phyloP scores from a whole-genome alignment of 768 basidiomycete species.

The Galerina marginata region DNA sequence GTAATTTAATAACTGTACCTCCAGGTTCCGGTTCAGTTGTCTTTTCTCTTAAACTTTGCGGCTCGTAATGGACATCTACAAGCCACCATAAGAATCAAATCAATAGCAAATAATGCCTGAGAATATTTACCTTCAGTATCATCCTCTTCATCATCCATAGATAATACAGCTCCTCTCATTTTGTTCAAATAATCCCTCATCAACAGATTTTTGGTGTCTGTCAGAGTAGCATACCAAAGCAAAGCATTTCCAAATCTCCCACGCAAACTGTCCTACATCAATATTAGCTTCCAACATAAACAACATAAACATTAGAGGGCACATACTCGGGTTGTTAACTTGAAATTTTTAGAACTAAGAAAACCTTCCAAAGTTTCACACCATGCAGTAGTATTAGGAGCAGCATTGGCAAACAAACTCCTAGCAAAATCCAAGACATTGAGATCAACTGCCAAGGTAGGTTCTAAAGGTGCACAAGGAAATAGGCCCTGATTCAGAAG shows the following conservation, averaged over 20 bases:
- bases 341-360: constrained; percentile 23
- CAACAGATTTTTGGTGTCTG: constrained; percentile 5
- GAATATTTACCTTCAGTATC: too few relatives aligned
- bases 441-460: constrained; percentile 37
- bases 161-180: neutral
- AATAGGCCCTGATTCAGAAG: neutral
- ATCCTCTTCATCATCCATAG: too few relatives aligned
- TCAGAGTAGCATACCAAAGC: constrained; percentile 30
- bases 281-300: neutral
- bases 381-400: constrained; percentile 18
- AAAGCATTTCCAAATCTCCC: constrained; percentile 28
- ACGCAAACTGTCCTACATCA: constrained; percentile 25
- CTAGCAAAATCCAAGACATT: constrained; percentile 33
- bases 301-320: neutral
- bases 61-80: too few relatives aligned
- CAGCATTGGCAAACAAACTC: constrained; percentile 31
- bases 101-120: too few relatives aligned
- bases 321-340: constrained; percentile 22
- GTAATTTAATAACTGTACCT: too few relatives aligned
- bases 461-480: constrained; percentile 27
- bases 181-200: constrained; percentile 6
- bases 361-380: constrained; percentile 31
- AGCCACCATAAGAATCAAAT: too few relatives aligned
- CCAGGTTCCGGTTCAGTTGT: too few relatives aligned
- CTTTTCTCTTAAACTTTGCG: too few relatives aligned